These are phyloP conservation scores for Chrysoporthe puriensis DNA, from an alignment of 2,329 filamentous ascomycete species.

Conservation along the genomic window DNA sequence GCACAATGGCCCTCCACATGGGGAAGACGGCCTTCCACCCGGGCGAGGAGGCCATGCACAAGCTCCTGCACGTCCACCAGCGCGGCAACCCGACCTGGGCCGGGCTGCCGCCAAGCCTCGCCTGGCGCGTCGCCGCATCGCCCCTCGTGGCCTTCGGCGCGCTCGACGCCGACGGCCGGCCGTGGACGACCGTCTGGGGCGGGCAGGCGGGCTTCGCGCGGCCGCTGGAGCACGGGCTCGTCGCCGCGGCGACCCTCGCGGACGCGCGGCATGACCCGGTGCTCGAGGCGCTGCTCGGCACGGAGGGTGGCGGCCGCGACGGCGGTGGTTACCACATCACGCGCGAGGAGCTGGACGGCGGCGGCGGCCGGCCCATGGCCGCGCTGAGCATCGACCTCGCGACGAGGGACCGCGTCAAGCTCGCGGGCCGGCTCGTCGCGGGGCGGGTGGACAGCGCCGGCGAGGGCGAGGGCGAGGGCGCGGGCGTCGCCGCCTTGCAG, in stretches of 20 bases:
- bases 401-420: conserved; percentile 72
- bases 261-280: conserved; percentile 72
- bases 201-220: conserved; percentile 70
- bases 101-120: conserved; percentile 65
- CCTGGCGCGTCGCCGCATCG: conserved; percentile 61
- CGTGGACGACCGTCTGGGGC: conserved; percentile 82
- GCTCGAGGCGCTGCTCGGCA: conserved; percentile 55
- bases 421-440: conserved; percentile 70
- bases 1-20: conserved; percentile 19
- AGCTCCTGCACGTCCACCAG: conserved; percentile 59
- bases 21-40: conserved; percentile 54
- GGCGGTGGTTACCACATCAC: conserved; percentile 40
- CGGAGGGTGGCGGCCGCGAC: no score
- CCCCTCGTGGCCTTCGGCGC: conserved; percentile 76
- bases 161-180: conserved; percentile 64
- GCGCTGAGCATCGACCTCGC: conserved; percentile 68
- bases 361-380: conserved; percentile 45
- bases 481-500: conserved; percentile 44
- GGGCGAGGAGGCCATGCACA: conserved; percentile 69
- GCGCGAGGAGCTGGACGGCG: conserved; percentile 39
- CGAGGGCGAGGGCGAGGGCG: conserved; percentile 35
- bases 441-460: conserved; percentile 53
- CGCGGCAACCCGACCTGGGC: conserved; percentile 62
- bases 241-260: conserved; percentile 57
- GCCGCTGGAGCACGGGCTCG: conserved; percentile 62